A percentile compares a stretch with the other conserved stretches of the same genome.
phyloP scores from a whole-genome alignment of 305 asterid species.

The Andrographis paniculata region DNA sequence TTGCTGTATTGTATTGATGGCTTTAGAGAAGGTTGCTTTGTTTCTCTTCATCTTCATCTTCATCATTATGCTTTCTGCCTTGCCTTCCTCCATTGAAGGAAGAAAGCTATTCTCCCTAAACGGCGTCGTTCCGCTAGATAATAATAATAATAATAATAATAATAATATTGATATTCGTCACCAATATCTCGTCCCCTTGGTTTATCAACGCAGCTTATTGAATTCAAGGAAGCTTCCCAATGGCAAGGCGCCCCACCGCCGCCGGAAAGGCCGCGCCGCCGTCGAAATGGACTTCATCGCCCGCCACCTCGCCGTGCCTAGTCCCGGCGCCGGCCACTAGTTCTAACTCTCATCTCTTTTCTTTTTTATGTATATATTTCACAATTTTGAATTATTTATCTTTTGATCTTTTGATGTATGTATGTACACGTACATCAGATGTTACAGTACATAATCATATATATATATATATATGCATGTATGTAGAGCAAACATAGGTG shows the following conservation, averaged over 20 bases:
- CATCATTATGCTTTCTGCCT: conserved; percentile 14
- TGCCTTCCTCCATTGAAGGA: conserved; percentile 16
- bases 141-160: too few species aligned
- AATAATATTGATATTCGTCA: too few species aligned
- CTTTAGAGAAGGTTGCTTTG: background rate
- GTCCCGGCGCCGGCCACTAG: conserved; percentile 57
- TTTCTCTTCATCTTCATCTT: background rate
- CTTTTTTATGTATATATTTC: background rate
- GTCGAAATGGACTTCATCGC: conserved; percentile 25
- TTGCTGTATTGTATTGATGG: conserved; percentile 20
- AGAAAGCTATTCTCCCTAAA: conserved; percentile 20
- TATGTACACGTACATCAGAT: too few species aligned
- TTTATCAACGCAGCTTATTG: conserved; percentile 14
- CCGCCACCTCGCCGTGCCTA: conserved; percentile 62
- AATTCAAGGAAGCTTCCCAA: conserved; percentile 33
- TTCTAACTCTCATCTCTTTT: background rate
- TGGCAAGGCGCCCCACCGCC: conserved; percentile 40
- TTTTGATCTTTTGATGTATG: too few species aligned
- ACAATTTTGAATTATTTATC: conserved; percentile 14
- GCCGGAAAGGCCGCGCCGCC: conserved; percentile 37
- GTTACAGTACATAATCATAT: too few species aligned
- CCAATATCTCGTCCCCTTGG: conserved; percentile 13
- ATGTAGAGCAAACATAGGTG: too few species aligned
- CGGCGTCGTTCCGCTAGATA: too few species aligned
- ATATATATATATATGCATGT: too few species aligned